Conservation (phyloP, 352 stramenopile genomes). For the Pythium folliculosum region DNA sequence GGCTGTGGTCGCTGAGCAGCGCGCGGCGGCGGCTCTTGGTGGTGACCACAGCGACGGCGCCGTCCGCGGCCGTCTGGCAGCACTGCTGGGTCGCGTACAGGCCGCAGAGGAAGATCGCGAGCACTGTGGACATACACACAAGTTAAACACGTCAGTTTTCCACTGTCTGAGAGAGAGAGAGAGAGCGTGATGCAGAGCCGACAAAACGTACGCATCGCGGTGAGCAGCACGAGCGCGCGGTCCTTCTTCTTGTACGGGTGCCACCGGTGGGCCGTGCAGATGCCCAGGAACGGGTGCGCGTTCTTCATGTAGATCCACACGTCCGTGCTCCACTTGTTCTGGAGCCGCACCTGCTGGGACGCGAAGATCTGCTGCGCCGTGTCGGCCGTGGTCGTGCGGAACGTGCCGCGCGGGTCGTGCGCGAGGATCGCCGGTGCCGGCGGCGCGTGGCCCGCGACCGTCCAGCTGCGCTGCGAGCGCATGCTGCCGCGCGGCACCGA, state of each 20-base stretch:
- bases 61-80: conserved; percentile 30
- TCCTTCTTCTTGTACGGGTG: conserved; percentile 57
- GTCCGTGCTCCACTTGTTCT: conserved; percentile 43
- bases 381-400: conserved; percentile 28
- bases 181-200: too few relatives aligned
- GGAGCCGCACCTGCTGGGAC: conserved; percentile 48
- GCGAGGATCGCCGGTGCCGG: conserved; percentile 7
- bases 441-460: conserved; percentile 2
- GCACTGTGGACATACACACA: too few relatives aligned
- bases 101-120: conserved; percentile 40
- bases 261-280: conserved; percentile 43
- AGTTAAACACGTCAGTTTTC: too few relatives aligned
- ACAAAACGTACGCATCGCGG: too few relatives aligned
- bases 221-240: conserved; percentile 49
- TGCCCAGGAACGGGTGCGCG: conserved; percentile 45
- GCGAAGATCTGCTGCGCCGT: conserved; percentile 46
- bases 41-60: conserved; percentile 26
- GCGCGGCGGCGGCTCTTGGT: conserved; percentile 8
- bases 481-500: neutral
- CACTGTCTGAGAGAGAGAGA: too few relatives aligned
- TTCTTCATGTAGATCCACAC: conserved; percentile 76
- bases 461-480: conserved; percentile 19
- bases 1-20: neutral
- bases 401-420: conserved; percentile 28
- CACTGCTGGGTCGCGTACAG: conserved; percentile 49